These are phyloP conservation scores for Suhomyces pyralidae DNA, from an alignment of 805 yeast genomes.

Conservation along the genomic window DNA sequence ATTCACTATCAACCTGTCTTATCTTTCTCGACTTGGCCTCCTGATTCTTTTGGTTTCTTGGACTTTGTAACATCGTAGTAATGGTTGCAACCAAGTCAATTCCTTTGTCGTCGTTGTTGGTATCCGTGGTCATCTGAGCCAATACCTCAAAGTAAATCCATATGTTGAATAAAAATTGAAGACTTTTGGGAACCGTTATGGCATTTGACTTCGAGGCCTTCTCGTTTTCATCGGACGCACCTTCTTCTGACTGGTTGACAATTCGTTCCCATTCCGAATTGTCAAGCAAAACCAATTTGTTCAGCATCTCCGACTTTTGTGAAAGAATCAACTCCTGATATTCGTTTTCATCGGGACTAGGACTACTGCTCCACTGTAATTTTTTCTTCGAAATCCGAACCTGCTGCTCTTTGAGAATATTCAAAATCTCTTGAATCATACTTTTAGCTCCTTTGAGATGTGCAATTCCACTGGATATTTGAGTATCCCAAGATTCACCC, in stretches of 20 bases:
- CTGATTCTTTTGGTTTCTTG: conserved; percentile 15
- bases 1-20: not conserved
- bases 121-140: conserved; percentile 59
- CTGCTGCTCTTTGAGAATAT: conserved; percentile 26
- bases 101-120: conserved; percentile 43
- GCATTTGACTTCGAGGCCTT: conserved; percentile 1
- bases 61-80: conserved; percentile 28
- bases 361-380: conserved; percentile 7
- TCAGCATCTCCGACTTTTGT: conserved; percentile 13
- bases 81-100: conserved; percentile 41
- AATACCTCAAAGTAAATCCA: conserved; percentile 69
- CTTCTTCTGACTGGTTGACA: conserved; percentile 9
- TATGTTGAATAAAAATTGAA: conserved; percentile 56
- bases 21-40: conserved; percentile 5
- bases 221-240: not conserved
- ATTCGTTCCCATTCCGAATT: conserved; percentile 33
- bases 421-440: conserved; percentile 50
- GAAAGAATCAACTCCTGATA: conserved; percentile 2
- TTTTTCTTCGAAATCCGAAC: conserved; percentile 11
- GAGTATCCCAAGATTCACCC: conserved; percentile 68
- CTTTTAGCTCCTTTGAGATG: conserved; percentile 66
- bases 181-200: conserved; percentile 34
- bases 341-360: conserved; percentile 7
- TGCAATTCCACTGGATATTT: conserved; percentile 63
- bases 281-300: conserved; percentile 29